phyloP scores from a whole-genome alignment of 2,329 filamentous ascomycete genomes.

The Talaromyces verruculosus region DNA sequence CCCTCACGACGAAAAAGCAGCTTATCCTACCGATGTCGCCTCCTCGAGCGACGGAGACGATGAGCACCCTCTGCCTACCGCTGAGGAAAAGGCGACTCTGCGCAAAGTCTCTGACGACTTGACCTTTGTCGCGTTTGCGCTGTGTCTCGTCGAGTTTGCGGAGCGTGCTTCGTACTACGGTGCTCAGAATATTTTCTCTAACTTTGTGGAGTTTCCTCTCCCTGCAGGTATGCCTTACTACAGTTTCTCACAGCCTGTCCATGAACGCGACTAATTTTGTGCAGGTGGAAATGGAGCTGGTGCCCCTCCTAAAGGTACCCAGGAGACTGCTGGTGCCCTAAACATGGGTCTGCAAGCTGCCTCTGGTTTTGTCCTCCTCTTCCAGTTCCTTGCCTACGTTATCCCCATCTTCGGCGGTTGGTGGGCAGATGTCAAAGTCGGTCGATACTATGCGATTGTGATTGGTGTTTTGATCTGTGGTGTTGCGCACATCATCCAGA shows the following conservation, averaged over 20 bases:
- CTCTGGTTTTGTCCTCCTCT: slow-evolving; percentile 58
- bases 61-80: slow-evolving; percentile 44
- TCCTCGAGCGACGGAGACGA: slow-evolving; percentile 18
- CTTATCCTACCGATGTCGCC: not conserved
- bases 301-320: slow-evolving; percentile 34
- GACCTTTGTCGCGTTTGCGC: slow-evolving; percentile 57
- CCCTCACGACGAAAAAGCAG: slow-evolving; percentile 6
- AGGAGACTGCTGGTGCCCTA: slow-evolving; percentile 58
- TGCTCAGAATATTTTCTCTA: slow-evolving; percentile 56
- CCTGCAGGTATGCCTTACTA: slow-evolving; percentile 43
- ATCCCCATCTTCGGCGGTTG: slow-evolving; percentile 62
- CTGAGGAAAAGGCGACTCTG: slow-evolving; percentile 49
- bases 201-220: slow-evolving; percentile 62
- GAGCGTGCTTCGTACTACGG: slow-evolving; percentile 63
- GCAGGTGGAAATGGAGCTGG: slow-evolving; percentile 42
- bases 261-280: slow-evolving; percentile 25
- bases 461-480: slow-evolving; percentile 54
- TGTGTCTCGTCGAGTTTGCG: slow-evolving; percentile 57
- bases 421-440: slow-evolving; percentile 68
- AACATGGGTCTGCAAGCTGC: slow-evolving; percentile 58
- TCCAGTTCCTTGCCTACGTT: slow-evolving; percentile 63
- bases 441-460: slow-evolving; percentile 70
- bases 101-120: slow-evolving; percentile 57
- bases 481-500: slow-evolving; percentile 66
- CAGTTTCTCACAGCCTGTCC: not conserved